Evolutionary conservation across 2,329 filamentous ascomycete species (phyloP).

Genomic region (Scleromitrula shiraiana): DNA sequence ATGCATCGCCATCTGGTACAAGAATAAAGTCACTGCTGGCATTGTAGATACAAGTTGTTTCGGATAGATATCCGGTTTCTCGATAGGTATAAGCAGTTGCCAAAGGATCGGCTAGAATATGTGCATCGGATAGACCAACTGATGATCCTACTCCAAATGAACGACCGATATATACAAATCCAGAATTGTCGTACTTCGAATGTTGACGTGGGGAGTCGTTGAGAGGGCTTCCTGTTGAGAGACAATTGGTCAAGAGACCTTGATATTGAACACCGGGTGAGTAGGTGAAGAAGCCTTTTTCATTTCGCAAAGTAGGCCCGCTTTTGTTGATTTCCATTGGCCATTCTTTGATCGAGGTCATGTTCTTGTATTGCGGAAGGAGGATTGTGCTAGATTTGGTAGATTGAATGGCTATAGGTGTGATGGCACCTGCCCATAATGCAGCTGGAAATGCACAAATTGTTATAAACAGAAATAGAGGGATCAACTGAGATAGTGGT

Average conservation of each 20-base stretch:
- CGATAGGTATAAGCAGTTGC: constrained; percentile 27
- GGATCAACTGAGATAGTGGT: not conserved
- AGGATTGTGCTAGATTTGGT: not conserved
- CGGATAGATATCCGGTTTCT: constrained; percentile 29
- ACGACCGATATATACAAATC: not conserved
- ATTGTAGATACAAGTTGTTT: constrained; percentile 33
- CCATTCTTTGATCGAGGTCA: not conserved
- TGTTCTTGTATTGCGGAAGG: constrained; percentile 6
- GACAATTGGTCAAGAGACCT: not conserved
- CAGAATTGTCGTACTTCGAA: not conserved
- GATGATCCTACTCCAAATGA: constrained; percentile 1
- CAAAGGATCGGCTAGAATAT: not conserved
- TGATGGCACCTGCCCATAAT: constrained; percentile 11
- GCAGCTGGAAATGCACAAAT: constrained; percentile 1
- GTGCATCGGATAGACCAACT: not conserved
- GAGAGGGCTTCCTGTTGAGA: not conserved
- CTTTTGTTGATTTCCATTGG: not conserved
- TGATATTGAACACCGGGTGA: not conserved
- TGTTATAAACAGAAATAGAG: not conserved
- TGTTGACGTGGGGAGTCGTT: not conserved
- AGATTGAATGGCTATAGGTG: not conserved
- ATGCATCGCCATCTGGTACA: not conserved
- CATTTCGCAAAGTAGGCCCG: not conserved
- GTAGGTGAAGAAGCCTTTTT: constrained; percentile 1
- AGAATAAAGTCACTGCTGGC: constrained; percentile 29